Evolutionary conservation across 352 stramenopile genomes (phyloP), one percentile per base, ranked within the genome.

Genomic region (Phytopythium vexans): DNA sequence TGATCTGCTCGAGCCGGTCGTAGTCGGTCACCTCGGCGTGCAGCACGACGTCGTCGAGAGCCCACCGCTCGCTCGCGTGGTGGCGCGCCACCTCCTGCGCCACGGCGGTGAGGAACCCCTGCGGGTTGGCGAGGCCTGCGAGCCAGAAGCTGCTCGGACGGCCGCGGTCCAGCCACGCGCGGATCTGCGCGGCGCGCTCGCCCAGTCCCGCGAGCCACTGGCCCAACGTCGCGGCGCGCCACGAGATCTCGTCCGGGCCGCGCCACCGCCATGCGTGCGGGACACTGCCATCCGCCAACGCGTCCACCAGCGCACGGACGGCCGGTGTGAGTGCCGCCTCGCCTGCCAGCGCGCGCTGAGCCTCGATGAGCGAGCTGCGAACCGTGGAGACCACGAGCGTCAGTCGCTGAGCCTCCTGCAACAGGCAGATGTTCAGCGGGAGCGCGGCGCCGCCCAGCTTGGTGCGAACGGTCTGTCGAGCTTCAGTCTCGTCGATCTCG

Each of bases 1-100:
- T 87, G 65, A 92, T 90, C 56, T 89, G 76, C 56, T 92, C 82
- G 15, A 86, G 62, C 40, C 75, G 65, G 39, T 90, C 80, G 62
- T 89, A 91, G 61, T 93, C 82, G 6, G 80, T 93, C 50, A 91
- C 80, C 56, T 91, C 82, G 39, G 75, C 89, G 62, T 92, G 80
- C 48, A 88, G 88, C 10, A 89, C 70, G 27, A 92, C 70, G 32
- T 92, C 80, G 46, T 92, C 82, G 21, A 94, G 70, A 6, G 79
- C 76, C 84, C 84, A 94, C 9, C 77, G 77, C 36, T 93, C 82
- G 43, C 60, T 83, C 10, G 72, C 71, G 55, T 93, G 81, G 15
- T 85, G 66, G 14, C 77, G 70, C 15, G 77, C 82, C 2, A 87
- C 72, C 43, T 94, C 84, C 59, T 94, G 84, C 0, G 74, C 74